A percentile compares a stretch with the other conserved stretches of the same genome.
Conservation (phyloP, 225 moss, liverwort and hornwort genomes). For the Sphagnum contortum region DNA sequence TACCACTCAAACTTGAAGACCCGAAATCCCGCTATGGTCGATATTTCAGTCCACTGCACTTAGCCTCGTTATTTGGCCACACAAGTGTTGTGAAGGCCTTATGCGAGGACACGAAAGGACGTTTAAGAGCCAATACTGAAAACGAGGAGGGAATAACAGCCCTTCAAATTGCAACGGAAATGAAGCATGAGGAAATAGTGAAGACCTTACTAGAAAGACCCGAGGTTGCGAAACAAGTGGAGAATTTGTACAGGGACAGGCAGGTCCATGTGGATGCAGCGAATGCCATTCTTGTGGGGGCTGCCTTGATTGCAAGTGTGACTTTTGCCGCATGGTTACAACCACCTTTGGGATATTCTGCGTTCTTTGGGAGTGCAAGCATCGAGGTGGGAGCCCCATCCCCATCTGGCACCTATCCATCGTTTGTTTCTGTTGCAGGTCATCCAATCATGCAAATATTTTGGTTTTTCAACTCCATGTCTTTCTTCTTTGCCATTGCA, state of each 20-base stretch:
- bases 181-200: slow-evolving; percentile 20
- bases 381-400: slow-evolving; percentile 16
- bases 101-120: slow-evolving; percentile 2
- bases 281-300: slow-evolving; percentile 41
- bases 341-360: slow-evolving; percentile 27
- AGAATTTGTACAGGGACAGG: slow-evolving; percentile 39
- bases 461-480: slow-evolving; percentile 28
- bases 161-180: too few relatives aligned
- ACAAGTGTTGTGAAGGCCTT: slow-evolving; percentile 18
- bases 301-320: too few relatives aligned
- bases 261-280: slow-evolving; percentile 48
- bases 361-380: too few relatives aligned
- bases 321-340: slow-evolving; percentile 44
- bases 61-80: slow-evolving; percentile 20
- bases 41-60: slow-evolving; percentile 34
- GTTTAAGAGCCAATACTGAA: slow-evolving; percentile 20
- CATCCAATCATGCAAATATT: slow-evolving; percentile 20
- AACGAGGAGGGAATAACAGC: slow-evolving; percentile 17
- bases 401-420: too few relatives aligned
- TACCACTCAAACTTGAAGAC: too few relatives aligned
- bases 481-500: slow-evolving; percentile 29
- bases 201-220: slow-evolving; percentile 22
- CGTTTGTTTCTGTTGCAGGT: slow-evolving; percentile 19
- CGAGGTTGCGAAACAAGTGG: slow-evolving; percentile 41
- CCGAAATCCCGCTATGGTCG: too few relatives aligned